Percentiles rank a stretch among this genome's conserved stretches.
These are phyloP conservation scores for Hypericum perforatum DNA, from an alignment of 345 rosid species.

Conservation along the genomic window DNA sequence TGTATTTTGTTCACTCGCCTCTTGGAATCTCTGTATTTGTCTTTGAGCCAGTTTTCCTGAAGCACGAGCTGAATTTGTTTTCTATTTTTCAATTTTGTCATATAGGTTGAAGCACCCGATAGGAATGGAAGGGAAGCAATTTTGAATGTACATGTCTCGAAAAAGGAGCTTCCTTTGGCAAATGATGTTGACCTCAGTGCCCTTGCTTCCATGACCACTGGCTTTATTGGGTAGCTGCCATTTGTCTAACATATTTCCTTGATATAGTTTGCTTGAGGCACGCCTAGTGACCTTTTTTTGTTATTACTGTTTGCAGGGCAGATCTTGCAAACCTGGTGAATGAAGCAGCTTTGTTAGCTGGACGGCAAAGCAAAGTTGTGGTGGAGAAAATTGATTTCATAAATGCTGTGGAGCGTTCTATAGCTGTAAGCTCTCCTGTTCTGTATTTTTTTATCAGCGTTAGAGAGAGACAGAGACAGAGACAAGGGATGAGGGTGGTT, in stretches of 20 bases:
- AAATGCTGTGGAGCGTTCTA: slow-evolving; percentile 87
- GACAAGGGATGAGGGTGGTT: not conserved
- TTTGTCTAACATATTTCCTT: slow-evolving; percentile 2
- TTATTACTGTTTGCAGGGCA: slow-evolving; percentile 48
- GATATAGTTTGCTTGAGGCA: slow-evolving; percentile 3
- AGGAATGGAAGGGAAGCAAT: slow-evolving; percentile 89
- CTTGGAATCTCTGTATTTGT: slow-evolving; percentile 7
- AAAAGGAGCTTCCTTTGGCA: slow-evolving; percentile 77
- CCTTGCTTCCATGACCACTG: slow-evolving; percentile 93
- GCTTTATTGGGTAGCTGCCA: slow-evolving; percentile 81
- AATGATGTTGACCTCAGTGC: slow-evolving; percentile 61
- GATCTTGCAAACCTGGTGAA: slow-evolving; percentile 96
- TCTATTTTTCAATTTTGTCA: slow-evolving; percentile 7
- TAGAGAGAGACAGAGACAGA: not conserved
- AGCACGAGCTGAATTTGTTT: slow-evolving; percentile 1
- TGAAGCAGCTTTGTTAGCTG: slow-evolving; percentile 97
- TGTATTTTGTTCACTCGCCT: slow-evolving; percentile 20
- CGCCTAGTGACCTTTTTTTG: slow-evolving; percentile 2
- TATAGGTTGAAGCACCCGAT: slow-evolving; percentile 89
- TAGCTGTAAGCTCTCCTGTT: slow-evolving; percentile 50
- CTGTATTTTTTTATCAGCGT: not conserved
- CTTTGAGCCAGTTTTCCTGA: slow-evolving; percentile 3
- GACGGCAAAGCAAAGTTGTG: slow-evolving; percentile 61
- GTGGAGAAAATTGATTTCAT: slow-evolving; percentile 84
- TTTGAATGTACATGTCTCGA: slow-evolving; percentile 68